These are phyloP conservation scores for Pichia sp. DNA, from an alignment of 1,139 yeast species.

Conservation along the genomic window DNA sequence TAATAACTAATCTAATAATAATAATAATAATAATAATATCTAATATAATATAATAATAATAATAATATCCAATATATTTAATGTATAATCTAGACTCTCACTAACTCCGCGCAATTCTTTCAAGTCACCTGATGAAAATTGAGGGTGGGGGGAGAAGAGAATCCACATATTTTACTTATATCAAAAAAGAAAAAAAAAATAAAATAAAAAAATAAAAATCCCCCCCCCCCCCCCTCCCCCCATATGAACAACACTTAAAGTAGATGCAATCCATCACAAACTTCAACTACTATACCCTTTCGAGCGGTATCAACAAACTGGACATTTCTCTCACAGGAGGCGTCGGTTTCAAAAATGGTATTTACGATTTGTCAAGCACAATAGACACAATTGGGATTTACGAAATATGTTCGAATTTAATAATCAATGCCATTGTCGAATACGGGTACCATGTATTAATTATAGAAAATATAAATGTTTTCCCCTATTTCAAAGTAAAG, in stretches of 20 bases:
- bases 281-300: neutral
- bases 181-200: neutral
- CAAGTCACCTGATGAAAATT: too few species aligned
- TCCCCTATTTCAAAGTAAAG: slow-evolving; percentile 25
- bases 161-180: too few species aligned
- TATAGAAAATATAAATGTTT: slow-evolving; percentile 11
- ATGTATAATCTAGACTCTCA: too few species aligned
- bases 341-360: slow-evolving; percentile 19
- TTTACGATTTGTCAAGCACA: slow-evolving; percentile 24
- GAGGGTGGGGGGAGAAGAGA: too few species aligned
- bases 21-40: too few species aligned
- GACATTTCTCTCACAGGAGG: slow-evolving; percentile 14
- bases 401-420: slow-evolving; percentile 20
- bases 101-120: too few species aligned
- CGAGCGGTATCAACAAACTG: slow-evolving; percentile 6
- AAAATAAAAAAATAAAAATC: neutral
- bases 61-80: too few species aligned
- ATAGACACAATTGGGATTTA: slow-evolving; percentile 24
- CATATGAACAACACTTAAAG: too few species aligned
- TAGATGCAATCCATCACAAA: neutral
- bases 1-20: too few species aligned
- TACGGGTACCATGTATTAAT: slow-evolving; percentile 8
- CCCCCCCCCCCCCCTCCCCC: too few species aligned
- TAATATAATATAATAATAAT: too few species aligned
- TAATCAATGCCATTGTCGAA: slow-evolving; percentile 5